Base-by-base conservation (phyloP, 1,284 basidiomycete species). In the Fistulinella cinereoalba region DNA sequence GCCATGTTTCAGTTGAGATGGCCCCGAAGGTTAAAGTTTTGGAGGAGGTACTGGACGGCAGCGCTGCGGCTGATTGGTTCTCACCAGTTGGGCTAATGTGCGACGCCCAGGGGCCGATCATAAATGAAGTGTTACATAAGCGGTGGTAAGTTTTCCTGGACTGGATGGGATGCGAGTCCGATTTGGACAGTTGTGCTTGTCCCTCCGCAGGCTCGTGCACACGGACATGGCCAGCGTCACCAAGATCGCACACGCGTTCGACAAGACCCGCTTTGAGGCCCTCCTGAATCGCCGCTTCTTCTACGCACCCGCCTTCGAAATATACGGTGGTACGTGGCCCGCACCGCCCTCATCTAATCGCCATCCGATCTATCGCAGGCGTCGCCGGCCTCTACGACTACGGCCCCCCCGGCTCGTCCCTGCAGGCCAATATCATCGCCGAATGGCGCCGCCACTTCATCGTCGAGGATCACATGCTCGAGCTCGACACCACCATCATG, bases 361-460 rank as follows among this genome's bases (percentile, higher is more conserved):
- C 3, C 41, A 3, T 15, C 4, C 34, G 24, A 28, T n/a, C 9
- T 36, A 28, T 46, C 42, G 40, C 60, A 92, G 92, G 92, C 71
- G 89, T 97, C 51, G 94, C 94, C 51, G 96, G 96, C 52, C 75
- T 99, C 34, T 97, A 96, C 71, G 94, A 97, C 69, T 97, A 95
- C 61, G 94, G 94, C 38, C 93, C 93, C 38, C 92, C 95, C 5
- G 96, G 97, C 54, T 96, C 95, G 2, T 82, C 94, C 3, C 79
- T 99, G 25, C 96, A 98, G 66, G 92, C 95, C 56, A 99, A 99
- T 77, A 93, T 99, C 70, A 87, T 98, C 63, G 77, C 89, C 7
- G 90, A 92, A 76, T 99, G 97, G 97, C 81, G 97, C 51, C 91
- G 89, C 66, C 97, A 99, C 73, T 99, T 98, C 67, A 97, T 99